Percentiles rank a stretch among this genome's conserved stretches.
phyloP scores from a whole-genome alignment of 129 eudicot genomes.

The Heracleum sosnowskyi region DNA sequence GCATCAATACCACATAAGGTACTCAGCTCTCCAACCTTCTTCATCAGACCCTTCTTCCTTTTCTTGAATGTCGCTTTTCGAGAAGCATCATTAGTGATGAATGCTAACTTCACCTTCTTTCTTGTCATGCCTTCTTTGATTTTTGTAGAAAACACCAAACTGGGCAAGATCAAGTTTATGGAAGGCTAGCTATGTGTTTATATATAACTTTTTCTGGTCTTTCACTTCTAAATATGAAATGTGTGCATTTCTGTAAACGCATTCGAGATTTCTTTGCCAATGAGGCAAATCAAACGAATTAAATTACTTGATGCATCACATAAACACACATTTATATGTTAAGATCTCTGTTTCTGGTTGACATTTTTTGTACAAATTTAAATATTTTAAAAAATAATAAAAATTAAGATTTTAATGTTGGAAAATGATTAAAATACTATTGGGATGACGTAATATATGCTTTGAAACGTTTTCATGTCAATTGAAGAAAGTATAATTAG shows the following conservation, averaged over 20 bases:
- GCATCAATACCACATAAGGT: slow-evolving; percentile 22
- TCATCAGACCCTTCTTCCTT: slow-evolving; percentile 14
- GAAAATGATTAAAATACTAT: too few relatives aligned
- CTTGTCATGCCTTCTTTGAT: slow-evolving; percentile 4
- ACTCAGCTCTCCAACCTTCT: slow-evolving; percentile 15
- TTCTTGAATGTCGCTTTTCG: slow-evolving; percentile 19
- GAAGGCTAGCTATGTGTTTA: background rate
- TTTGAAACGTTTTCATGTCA: too few relatives aligned
- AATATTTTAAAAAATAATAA: too few relatives aligned
- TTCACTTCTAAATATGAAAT: slow-evolving; percentile 1
- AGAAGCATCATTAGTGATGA: slow-evolving; percentile 5
- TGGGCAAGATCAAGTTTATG: slow-evolving; percentile 8
- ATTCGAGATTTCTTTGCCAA: background rate
- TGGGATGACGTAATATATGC: too few relatives aligned
- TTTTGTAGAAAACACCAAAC: background rate
- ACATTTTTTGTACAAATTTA: too few relatives aligned
- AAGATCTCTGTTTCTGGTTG: background rate
- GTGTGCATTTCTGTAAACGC: background rate
- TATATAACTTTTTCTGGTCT: background rate
- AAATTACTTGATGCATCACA: background rate
- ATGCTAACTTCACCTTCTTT: slow-evolving; percentile 14
- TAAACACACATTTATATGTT: background rate
- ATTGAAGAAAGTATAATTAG: too few relatives aligned
- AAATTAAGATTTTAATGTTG: too few relatives aligned
- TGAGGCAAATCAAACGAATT: background rate